Base-by-base conservation (phyloP, 225 moss, liverwort and hornwort species). In the Pseudisothecium myosuroides region DNA sequence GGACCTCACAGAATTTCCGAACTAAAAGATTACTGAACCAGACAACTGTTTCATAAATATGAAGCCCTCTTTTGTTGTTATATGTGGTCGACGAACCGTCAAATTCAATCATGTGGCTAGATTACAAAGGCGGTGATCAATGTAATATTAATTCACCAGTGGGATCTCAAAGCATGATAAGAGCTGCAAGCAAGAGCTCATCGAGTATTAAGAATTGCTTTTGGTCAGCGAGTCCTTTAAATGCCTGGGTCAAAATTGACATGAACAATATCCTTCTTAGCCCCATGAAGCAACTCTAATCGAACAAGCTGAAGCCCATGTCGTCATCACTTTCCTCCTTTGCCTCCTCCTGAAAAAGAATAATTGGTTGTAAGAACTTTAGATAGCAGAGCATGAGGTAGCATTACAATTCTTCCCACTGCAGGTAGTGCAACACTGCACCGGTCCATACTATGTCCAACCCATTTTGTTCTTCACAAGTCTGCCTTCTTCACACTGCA, bases 231-330 rank as follows among this genome's bases (percentile, higher is more conserved):
- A 84, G 68, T 49, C 68, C 36, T 76, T 50, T 49, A 58, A 76
- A 90, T 83, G 90, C 83, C 59, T 66, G 83, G 76, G 89, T 88
- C 80, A 90, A 88, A 80, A 90, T 83, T 86, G 75, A 73, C 80
- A 63, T 28, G n/a, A 22, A 64, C 82, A 84, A 74, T 61, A 71
- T 72, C 72, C 52, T 74, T 61, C 36, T 54, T 26, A 54, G 32
- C 17, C 68, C 69, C 41, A 76, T 65, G 47, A 89, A 86, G 59
- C 82, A 91, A 84, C 74, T 87, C 93, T 94, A 96, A 85, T 96
- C 95, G 87, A 96, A 96, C 90, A 96, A 90, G 90, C 92, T 91
- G 94, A 96, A 95, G 45, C 96, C 96, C 96, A 95, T 95, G 27
- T 94, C 95, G 37, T 96, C 95, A 73, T 96, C 96, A 79, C 92